Evolutionary conservation across 257 asterid species (phyloP).

Genomic region (Solanum lycopersicoides): DNA sequence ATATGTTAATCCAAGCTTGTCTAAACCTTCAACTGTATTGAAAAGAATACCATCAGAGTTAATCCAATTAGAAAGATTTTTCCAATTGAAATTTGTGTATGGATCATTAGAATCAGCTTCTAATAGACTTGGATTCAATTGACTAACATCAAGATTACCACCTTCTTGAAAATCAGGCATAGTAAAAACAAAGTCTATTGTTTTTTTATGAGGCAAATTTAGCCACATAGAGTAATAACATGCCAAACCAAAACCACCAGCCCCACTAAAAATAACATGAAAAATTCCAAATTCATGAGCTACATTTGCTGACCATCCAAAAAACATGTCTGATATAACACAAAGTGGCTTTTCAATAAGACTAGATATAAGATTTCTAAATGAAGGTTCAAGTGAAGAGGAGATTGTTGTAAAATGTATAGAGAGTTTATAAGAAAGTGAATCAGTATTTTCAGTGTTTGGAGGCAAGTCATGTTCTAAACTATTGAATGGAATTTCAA

Average conservation of each 20-base stretch:
- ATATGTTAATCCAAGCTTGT: conserved; percentile 7
- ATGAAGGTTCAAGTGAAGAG: conserved; percentile 16
- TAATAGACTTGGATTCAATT: not conserved
- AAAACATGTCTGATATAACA: conserved; percentile 27
- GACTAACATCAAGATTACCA: not conserved
- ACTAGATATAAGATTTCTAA: conserved; percentile 12
- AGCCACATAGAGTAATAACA: conserved; percentile 8
- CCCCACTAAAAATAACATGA: conserved; percentile 19
- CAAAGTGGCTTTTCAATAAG: conserved; percentile 13
- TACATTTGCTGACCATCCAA: conserved; percentile 24
- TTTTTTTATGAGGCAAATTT: conserved; percentile 11
- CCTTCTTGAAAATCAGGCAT: conserved; percentile 21
- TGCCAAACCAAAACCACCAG: conserved; percentile 29
- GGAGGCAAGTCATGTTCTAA: conserved; percentile 51
- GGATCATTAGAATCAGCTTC: not conserved
- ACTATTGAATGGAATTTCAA: conserved; percentile 39
- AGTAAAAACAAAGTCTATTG: not conserved
- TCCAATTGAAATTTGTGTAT: conserved; percentile 2
- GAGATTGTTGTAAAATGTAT: conserved; percentile 26
- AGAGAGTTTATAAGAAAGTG: conserved; percentile 25
- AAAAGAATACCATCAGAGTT: conserved; percentile 28
- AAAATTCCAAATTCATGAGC: conserved; percentile 15
- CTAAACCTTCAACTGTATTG: conserved; percentile 27
- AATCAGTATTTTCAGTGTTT: conserved; percentile 31
- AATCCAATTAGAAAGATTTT: conserved; percentile 6